Base-by-base conservation (phyloP, 164 flowering plant species). In the Annona squamosa region DNA sequence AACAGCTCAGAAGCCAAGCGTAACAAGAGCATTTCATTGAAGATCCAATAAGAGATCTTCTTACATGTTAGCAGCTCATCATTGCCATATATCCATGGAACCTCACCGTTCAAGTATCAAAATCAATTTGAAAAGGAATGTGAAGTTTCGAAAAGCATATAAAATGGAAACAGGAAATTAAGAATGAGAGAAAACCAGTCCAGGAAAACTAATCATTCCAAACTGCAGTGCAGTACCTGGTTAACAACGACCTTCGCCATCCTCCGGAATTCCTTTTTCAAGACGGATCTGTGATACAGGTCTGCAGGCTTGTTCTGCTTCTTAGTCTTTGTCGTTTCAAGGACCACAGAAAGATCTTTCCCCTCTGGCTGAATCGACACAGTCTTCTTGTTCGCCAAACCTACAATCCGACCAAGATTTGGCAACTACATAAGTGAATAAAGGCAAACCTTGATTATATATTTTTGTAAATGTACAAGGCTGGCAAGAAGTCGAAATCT, bases 231-330 rank as follows among this genome's bases (percentile, higher is more conserved):
- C 37, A 26, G 37, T 26, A 26, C 98, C 97, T 90, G 97, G 70
- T 88, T 91, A 3, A 64, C 69, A 41, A 91, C 92, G 48, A 91
- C 90, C 85, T 88, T 90, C 0, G 97, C 90, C 92, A 91, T 93
- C 9, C 90, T 73, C 37, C 78, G 72, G 75, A 90, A 90, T 57
- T 91, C 97, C 83, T 91, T 90, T 81, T 85, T 91, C 95, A 91
- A 74, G 69, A 87, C 84, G 4, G 93, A 86, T 78, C 87, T 87
- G 83, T 93, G 85, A 47, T 85, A 78, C 75, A 79, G 48, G 45
- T 59, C 69, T 0, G 84, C 82, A 16, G 97, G 94, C 67, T 89
- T 85, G 83, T 82, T 90, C 79, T 91, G 98, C 78, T 87, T 91
- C 89, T 85, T 89, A 18, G 92, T 85, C 87, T 89, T 91, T 3